phyloP scores from a whole-genome alignment of 176 grass and related monocot genomes.

The Urochloa ruziziensis region DNA sequence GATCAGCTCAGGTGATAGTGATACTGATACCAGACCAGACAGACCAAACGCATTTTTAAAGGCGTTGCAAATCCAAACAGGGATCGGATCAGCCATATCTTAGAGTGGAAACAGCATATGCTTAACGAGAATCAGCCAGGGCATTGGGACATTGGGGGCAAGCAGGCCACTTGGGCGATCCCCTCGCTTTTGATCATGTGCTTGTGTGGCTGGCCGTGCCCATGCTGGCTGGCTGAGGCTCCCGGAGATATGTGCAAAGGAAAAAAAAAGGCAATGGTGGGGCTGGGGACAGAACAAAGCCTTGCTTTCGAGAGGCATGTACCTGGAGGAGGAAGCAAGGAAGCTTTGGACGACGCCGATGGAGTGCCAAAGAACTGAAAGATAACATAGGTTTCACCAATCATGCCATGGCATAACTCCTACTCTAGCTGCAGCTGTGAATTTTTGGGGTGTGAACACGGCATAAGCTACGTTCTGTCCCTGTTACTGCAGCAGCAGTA shows the following conservation, averaged over 20 bases:
- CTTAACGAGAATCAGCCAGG: slow-evolving; percentile 39
- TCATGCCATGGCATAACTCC: neutral
- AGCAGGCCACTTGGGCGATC: neutral
- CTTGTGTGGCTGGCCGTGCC: neutral
- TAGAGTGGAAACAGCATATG: slow-evolving; percentile 55
- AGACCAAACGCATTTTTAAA: slow-evolving; percentile 31
- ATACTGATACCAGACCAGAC: neutral
- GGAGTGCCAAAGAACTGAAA: neutral
- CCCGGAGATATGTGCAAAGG: slow-evolving; percentile 1
- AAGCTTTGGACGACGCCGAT: neutral
- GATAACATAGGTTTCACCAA: neutral
- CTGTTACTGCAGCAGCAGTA: neutral
- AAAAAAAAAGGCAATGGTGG: neutral
- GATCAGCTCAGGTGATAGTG: neutral
- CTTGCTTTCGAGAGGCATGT: slow-evolving; percentile 34
- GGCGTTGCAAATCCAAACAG: slow-evolving; percentile 21
- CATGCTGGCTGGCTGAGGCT: neutral
- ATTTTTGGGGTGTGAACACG: neutral
- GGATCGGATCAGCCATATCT: slow-evolving; percentile 35
- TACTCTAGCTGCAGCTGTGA: neutral
- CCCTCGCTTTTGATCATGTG: slow-evolving; percentile 37
- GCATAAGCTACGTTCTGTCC: neutral
- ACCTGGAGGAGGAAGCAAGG: slow-evolving; percentile 51
- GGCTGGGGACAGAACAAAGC: slow-evolving; percentile 20
- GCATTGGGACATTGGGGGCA: neutral